Conservation (phyloP, 148 eudicot species). For the Hydrangea macrophylla region DNA sequence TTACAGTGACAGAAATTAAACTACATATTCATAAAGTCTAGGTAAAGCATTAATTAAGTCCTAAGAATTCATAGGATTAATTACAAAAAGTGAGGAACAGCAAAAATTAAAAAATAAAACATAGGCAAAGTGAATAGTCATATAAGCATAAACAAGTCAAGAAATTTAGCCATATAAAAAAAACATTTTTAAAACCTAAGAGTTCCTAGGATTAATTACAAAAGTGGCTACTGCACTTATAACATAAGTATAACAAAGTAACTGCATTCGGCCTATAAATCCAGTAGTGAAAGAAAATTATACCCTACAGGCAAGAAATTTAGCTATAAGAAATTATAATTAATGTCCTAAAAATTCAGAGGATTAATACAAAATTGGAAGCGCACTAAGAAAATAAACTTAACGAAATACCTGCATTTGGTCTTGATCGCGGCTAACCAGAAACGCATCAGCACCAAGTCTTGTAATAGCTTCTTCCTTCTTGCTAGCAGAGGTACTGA, state of each 20-base stretch:
- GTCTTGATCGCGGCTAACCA: slow-evolving; percentile 14
- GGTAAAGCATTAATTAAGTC: not conserved
- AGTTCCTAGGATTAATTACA: not conserved
- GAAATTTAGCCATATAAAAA: not conserved
- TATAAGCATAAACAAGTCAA: no score
- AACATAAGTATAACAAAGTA: not conserved
- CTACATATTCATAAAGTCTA: no score
- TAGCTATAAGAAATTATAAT: no score
- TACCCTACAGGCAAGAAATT: no score
- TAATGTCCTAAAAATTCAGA: not conserved
- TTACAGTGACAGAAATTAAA: no score
- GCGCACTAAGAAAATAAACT: no score
- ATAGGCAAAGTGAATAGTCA: no score
- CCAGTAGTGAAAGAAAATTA: no score
- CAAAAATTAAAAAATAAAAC: no score
- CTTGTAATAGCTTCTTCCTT: slow-evolving; percentile 19
- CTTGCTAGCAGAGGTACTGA: slow-evolving; percentile 27
- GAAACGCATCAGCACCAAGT: slow-evolving; percentile 24
- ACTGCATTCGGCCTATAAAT: no score
- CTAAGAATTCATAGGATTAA: not conserved
- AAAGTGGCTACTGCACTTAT: not conserved
- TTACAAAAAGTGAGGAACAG: no score
- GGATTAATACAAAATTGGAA: not conserved
- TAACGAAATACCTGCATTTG: slow-evolving; percentile 22
- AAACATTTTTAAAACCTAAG: not conserved